Base-by-base conservation (phyloP, 2,329 filamentous ascomycete genomes). In the Stagonosporopsis chrysanthemi region DNA sequence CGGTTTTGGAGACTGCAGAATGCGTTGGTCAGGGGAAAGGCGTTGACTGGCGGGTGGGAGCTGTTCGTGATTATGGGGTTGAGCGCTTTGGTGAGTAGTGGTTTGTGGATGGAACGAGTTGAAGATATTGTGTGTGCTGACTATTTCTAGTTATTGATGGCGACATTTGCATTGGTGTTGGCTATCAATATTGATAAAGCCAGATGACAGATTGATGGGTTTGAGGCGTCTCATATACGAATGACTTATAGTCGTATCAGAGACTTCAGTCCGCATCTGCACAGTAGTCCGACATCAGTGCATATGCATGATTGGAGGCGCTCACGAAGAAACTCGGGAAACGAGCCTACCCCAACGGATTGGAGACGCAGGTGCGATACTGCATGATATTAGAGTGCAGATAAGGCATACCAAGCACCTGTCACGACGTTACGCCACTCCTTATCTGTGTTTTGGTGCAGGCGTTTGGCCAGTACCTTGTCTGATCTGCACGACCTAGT, bases 1-100 rank as follows among this genome's bases (percentile, higher is more conserved):
- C 79, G 87, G 24, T 88, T 86, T 64, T 89, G 83, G 82, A 81
- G 82, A 55, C 82, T 86, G 62, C 87, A 89, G 71, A 79, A 79
- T 67, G 84, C 83, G 0, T 82, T 89, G 58, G 74, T 84, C 3
- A 71, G 81, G 56, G 86, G 86, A 0, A 87, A 83, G 66, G 79
- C 85, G 0, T 74, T 83, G 67, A 79, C 81, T 2, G 85, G 86
- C 6, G 86, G 86, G 0, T 87, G 84, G 81, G 86, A 88, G 66
- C 67, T 88, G 6, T 76, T 79, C 49, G 63, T 74, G 0, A 78
- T 87, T 12, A 82, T 82, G 56, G 60, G 72, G 3, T 69, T 81
- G 26, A 71, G 80, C 29, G 72, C 81, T 28, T 33, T 82, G 57
- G 85, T 88, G 63, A 79, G 84, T 74, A 41, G 4, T 33, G 8